Evolutionary conservation across 805 yeast species (phyloP), one percentile per base, ranked within the genome.

Genomic region (Myxozyma melibiosi): DNA sequence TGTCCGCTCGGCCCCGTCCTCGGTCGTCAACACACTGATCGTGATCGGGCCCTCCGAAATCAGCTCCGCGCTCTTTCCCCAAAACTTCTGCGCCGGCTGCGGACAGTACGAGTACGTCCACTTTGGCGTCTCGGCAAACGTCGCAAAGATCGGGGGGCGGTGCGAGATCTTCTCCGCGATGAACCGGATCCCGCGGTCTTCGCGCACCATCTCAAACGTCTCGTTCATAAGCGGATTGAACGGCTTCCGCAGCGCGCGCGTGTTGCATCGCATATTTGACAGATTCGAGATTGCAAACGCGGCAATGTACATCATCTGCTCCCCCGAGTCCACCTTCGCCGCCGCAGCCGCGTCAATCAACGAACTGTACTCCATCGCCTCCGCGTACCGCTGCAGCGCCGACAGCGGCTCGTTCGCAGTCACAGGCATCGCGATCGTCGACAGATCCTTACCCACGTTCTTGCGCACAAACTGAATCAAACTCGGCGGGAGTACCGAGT

Each of bases 171-270:
- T 94, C 70, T 94, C 99, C 16, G 89, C 78, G 4, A 94, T 64
- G 40, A 88, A 70, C 64, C 98, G 75, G 63, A 85, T 78, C 0
- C 91, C 91, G 49, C 80, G 72, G 66, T 89, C 96, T 60, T 90
- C 96, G 39, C 96, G 79, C 1, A 90, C 94, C 41, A 89, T 76
- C 71, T 94, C 99, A 71, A 73, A 94, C 0, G 97, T 91, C 70
- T 94, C 99, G 20, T 98, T 97, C 18, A 94, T 74, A 50, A 94
- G 76, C 8, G 99, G 98, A 69, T 90, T 94, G 73, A 94, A 94
- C 1, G 99, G 98, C 68, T 94, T 94, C 62, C 99, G 79, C 38
- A 81, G 70, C 51, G 85, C 84, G 65, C 99, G 79, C 46, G 84
- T 84, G 66, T 88, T 90, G 34, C 82, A 81, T 57, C 97, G 76